Base-by-base conservation (phyloP, 352 stramenopile species). In the Phytophthora syringae region DNA sequence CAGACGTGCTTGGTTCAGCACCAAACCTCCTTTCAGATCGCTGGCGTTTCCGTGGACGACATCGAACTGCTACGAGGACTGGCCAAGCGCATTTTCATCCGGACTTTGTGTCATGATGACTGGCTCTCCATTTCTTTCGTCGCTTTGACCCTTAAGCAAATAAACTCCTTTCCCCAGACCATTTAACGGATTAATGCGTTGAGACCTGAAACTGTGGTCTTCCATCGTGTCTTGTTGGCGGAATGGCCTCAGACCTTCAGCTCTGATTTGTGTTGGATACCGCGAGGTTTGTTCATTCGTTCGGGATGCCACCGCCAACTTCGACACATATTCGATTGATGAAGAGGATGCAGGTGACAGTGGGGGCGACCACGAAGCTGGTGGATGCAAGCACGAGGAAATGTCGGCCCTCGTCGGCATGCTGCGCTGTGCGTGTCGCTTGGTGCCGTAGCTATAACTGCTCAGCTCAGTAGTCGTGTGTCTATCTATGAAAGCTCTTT, bases 41-140 rank as follows among this genome's bases (percentile, higher is more conserved):
- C 37, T 63, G 67, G 7, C 62, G 60, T 22, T 72, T 75, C 1
- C 79, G 75, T 10, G 72, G 70, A 11, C 82, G 73, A 55, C 82
- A 90, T 12, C 82, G 71, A 30, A 90, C 68, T n/a, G 76, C 79
- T 11, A 90, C 79, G 58, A 86, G 76, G 18, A 89, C 82, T 48
- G 79, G 30, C 22, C 59, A 67, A 10, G 16, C 27, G n/a, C 15
- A 48, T 16, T 52, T 67, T 59, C 34, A 20, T 61, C 44, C 9
- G 12, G 20, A 36, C 50, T 61, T 30, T 3, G 21, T 11, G 18
- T 30, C 27, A 12, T 21, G 3, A 5, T 4, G 0, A 16, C 18
- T 40, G 28, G 7, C 12, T 39, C 16, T 52, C n/a, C n/a, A 30
- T 47, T 32, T n/a, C 25, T 22, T 4, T 52, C 34, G 18, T 13